Evolutionary conservation across 345 rosid species (phyloP), one percentile per base, ranked within the genome.

Genomic region (Populus tremula): DNA sequence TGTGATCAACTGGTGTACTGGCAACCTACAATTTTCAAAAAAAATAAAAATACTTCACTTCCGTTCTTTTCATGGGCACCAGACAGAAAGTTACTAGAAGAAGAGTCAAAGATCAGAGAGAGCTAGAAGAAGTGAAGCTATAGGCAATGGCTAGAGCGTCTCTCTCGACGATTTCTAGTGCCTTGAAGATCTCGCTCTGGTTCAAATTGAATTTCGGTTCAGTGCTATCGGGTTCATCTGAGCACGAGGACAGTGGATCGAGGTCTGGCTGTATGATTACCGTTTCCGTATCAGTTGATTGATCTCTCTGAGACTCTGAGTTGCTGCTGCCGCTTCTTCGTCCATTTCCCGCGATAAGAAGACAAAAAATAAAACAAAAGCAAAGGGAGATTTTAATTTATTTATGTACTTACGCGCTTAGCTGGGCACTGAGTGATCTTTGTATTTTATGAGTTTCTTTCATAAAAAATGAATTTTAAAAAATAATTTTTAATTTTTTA

Each of bases 121-220:
- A 83, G 93, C 92, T 6, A 87, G 69, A 50, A 96, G 93, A 39
- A 96, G 97, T 84, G 87, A 92, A 93, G 85, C 99, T 93, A 76
- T 91, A 89, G 31, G 99, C 91, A 56, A 96, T 87, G 59, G 97
- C 96, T 8, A 82, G 59, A 31, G 98, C 91, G 78, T 93, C 98
- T 75, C 91, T 91, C 90, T 93, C 96, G 25, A 92, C 92, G 36
- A 89, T 87, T 72, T 93, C 93, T 67, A 96, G 81, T 1, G 93
- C 93, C 80, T 76, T 88, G 66, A 89, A 73, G 78, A 96, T 89
- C 74, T 89, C 91, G 65, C 82, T 79, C 67, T 78, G 90, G 6
- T 87, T 84, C 75, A 78, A 49, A 64, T 74, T 35, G 35, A 84
- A 76, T 61, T 77, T 71, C 63, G 81, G 73, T 41, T 70, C 86